A percentile compares a stretch with the other conserved stretches of the same genome.
These are phyloP conservation scores for Cryptococcus sp. DNA, from an alignment of 1,284 basidiomycete species.

Conservation along the genomic window DNA sequence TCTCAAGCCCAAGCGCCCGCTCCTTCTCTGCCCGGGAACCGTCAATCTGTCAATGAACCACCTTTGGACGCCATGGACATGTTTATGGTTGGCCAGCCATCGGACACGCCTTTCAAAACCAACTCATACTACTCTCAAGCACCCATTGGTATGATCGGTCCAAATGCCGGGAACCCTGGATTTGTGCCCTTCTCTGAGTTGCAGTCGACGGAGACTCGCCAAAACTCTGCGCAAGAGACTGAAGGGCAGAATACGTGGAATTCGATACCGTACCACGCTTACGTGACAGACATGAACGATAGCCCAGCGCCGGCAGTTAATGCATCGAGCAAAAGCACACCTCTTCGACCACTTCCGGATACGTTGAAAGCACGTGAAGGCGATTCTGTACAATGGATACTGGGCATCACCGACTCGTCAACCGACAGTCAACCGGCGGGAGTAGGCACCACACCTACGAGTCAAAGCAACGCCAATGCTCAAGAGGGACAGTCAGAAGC, in stretches of 20 bases:
- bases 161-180: too few species aligned
- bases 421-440: conserved; percentile 6
- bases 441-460: not conserved
- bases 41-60: not conserved
- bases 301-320: not conserved
- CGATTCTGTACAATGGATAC: conserved; percentile 3
- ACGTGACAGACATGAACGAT: conserved; percentile 9
- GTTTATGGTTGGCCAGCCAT: not conserved
- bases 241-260: not conserved
- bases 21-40: not conserved
- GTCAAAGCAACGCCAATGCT: not conserved
- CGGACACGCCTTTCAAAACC: too few species aligned
- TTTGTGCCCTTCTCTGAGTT: not conserved
- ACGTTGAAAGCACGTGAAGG: not conserved
- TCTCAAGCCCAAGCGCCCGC: conserved; percentile 1
- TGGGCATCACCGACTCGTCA: conserved; percentile 13
- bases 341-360: not conserved
- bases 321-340: not conserved
- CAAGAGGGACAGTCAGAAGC: conserved; percentile 5
- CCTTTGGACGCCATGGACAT: not conserved
- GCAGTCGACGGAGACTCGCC: not conserved
- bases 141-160: too few species aligned
- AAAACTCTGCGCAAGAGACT: not conserved
- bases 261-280: conserved; percentile 13
- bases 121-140: not conserved